phyloP scores from a whole-genome alignment of 2,329 filamentous ascomycete genomes.

The Calonectria pauciramosa region DNA sequence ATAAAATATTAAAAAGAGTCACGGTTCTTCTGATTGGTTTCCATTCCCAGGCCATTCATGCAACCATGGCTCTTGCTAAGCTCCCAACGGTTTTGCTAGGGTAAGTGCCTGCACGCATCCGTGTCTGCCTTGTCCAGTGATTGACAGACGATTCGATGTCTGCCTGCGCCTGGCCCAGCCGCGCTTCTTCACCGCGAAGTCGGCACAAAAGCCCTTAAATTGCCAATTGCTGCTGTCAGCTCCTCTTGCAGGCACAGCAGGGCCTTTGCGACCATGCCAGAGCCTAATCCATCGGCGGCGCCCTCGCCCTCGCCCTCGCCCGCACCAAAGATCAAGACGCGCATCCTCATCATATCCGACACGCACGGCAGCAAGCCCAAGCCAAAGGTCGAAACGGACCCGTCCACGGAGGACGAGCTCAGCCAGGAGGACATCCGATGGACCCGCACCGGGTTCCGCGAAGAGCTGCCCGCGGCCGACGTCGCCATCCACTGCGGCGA shows the following conservation, averaged over 20 bases:
- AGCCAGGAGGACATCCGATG: conserved; percentile 24
- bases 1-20: background rate
- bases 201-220: background rate
- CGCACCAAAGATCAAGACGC: conserved; percentile 48
- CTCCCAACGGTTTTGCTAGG: background rate
- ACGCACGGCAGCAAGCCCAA: conserved; percentile 49
- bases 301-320: conserved; percentile 45
- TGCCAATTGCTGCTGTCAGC: background rate
- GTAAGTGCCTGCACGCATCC: background rate
- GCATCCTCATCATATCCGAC: conserved; percentile 56
- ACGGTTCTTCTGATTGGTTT: background rate
- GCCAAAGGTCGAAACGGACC: conserved; percentile 24
- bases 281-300: conserved; percentile 56
- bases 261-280: conserved; percentile 56
- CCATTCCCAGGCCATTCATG: background rate
- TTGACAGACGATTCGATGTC: background rate
- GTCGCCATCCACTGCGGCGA: conserved; percentile 68
- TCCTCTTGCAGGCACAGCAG: background rate
- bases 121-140: background rate
- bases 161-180: background rate
- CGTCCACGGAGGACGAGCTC: conserved; percentile 44
- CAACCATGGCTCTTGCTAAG: background rate
- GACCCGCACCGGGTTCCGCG: conserved; percentile 46
- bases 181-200: background rate
- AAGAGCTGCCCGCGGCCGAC: conserved; percentile 55